phyloP scores from a whole-genome alignment of 352 stramenopile species.

The Globisporangium echinulatum region DNA sequence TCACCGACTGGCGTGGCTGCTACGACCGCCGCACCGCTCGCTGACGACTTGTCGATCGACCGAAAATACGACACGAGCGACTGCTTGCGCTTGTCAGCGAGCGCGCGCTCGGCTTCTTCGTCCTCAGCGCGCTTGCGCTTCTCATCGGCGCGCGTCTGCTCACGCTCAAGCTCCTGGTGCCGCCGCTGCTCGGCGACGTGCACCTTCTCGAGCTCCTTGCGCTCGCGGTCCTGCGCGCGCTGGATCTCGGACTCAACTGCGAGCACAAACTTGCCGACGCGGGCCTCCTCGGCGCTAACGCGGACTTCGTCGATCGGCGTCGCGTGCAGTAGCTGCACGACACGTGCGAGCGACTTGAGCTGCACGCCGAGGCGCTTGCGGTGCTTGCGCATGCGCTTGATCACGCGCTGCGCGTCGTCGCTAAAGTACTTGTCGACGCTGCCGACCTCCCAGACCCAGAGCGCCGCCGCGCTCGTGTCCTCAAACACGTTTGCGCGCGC shows the following conservation, averaged over 20 bases:
- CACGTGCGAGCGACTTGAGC: slow-evolving; percentile 58
- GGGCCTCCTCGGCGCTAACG: slow-evolving; percentile 74
- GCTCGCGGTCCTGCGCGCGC: slow-evolving; percentile 42
- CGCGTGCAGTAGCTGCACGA: slow-evolving; percentile 64
- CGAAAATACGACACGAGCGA: slow-evolving; percentile 60
- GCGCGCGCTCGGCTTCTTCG: slow-evolving; percentile 32
- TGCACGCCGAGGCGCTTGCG: slow-evolving; percentile 67
- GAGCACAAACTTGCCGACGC: slow-evolving; percentile 71
- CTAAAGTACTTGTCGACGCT: slow-evolving; percentile 67
- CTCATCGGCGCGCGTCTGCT: slow-evolving; percentile 56
- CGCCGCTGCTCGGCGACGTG: slow-evolving; percentile 54
- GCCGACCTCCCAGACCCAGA: slow-evolving; percentile 84
- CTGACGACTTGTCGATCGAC: slow-evolving; percentile 27
- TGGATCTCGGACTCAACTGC: slow-evolving; percentile 55
- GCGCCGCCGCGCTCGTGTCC: slow-evolving; percentile 59
- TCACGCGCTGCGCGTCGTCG: slow-evolving; percentile 60
- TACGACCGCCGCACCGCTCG: not conserved
- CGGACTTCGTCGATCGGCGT: slow-evolving; percentile 69
- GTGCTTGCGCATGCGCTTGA: slow-evolving; percentile 78
- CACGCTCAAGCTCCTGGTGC: slow-evolving; percentile 38
- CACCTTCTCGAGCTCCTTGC: slow-evolving; percentile 59
- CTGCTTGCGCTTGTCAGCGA: slow-evolving; percentile 56
- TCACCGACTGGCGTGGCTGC: not conserved
- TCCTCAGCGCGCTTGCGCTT: slow-evolving; percentile 54
- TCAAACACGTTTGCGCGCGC: slow-evolving; percentile 74